These are phyloP conservation scores for Podaxis pistillaris DNA, from an alignment of 768 basidiomycete genomes.

Conservation along the genomic window DNA sequence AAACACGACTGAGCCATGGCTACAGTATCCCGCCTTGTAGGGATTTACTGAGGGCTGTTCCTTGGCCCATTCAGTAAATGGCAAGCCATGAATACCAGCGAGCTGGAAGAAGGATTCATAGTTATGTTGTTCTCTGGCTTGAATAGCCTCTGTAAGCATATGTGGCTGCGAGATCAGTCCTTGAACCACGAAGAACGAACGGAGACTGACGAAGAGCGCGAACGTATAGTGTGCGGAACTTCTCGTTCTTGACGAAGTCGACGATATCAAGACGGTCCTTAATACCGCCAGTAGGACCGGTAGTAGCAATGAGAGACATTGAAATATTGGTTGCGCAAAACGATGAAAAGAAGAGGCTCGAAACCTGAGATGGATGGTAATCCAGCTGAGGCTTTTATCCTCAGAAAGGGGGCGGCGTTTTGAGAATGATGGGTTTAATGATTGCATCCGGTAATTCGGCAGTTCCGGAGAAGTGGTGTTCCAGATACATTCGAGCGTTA, in stretches of 20 bases:
- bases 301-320: background rate
- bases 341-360: background rate
- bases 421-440: background rate
- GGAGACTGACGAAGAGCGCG: slow-evolving; percentile 36
- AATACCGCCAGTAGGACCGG: background rate
- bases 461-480: no score
- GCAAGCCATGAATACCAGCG: slow-evolving; percentile 52
- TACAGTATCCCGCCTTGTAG: slow-evolving; percentile 44
- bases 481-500: background rate
- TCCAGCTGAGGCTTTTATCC: background rate
- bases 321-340: background rate
- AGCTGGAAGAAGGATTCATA: slow-evolving; percentile 41
- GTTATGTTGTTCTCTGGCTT: slow-evolving; percentile 26
- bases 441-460: background rate
- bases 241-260: slow-evolving; percentile 38
- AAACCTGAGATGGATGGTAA: background rate
- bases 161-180: background rate
- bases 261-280: slow-evolving; percentile 41
- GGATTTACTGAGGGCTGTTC: slow-evolving; percentile 24
- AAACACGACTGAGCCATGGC: slow-evolving; percentile 50
- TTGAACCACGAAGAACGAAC: background rate
- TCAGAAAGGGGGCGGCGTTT: background rate
- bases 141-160: slow-evolving; percentile 27
- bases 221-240: slow-evolving; percentile 50
- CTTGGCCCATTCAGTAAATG: slow-evolving; percentile 42